Evolutionary conservation across 148 eudicot genomes (phyloP).

Genomic region (Pharnaceum exiguum): DNA sequence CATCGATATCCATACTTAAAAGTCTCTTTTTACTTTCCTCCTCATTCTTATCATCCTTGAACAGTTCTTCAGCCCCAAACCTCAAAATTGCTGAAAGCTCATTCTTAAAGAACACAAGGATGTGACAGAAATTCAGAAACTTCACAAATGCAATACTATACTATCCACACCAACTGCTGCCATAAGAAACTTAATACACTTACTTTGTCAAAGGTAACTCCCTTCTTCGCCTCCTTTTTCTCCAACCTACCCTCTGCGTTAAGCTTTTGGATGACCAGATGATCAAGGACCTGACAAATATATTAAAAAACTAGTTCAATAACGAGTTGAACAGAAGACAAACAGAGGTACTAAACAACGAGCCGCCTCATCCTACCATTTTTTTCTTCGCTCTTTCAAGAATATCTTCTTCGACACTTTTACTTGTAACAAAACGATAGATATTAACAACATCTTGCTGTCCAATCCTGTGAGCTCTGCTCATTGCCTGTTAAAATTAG

Average conservation of each 20-base stretch:
- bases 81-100: constrained; percentile 98
- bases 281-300: constrained; percentile 76
- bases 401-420: constrained; percentile 99
- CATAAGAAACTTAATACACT: constrained; percentile 12
- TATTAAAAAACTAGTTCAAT: neutral
- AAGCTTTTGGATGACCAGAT: constrained; percentile 94
- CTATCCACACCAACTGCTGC: neutral
- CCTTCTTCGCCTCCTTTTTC: constrained; percentile 94
- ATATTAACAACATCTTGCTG: constrained; percentile 99
- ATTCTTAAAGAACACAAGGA: constrained; percentile 46
- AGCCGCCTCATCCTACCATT: constrained; percentile 53
- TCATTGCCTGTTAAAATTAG: constrained; percentile 67
- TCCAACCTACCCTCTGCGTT: constrained; percentile 98
- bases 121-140: constrained; percentile 3
- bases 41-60: constrained; percentile 91
- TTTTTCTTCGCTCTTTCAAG: constrained; percentile 98
- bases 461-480: constrained; percentile 99
- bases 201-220: constrained; percentile 83
- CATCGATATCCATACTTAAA: constrained; percentile 90
- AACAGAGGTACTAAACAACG: neutral
- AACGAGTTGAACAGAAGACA: neutral
- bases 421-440: constrained; percentile 95
- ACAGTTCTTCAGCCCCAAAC: constrained; percentile 97
- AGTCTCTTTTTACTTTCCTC: constrained; percentile 98
- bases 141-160: neutral